Base-by-base conservation (phyloP, 2,329 filamentous ascomycete genomes). In the Sporothrix schenckii region DNA sequence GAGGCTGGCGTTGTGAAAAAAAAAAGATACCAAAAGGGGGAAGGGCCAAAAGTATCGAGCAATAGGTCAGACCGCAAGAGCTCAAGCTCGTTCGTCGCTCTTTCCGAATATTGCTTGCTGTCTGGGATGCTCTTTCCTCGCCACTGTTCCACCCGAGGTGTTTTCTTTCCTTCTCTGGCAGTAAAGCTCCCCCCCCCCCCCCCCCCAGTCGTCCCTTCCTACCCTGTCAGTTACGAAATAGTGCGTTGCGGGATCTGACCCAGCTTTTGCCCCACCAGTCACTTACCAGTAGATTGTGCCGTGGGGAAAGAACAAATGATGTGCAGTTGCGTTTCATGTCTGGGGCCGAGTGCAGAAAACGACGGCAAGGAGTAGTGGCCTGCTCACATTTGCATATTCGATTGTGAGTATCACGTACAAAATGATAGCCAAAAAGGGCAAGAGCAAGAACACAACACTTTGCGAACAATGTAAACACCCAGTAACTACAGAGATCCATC, bases 231-330 rank as follows among this genome's bases (percentile, higher is more conserved):
- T 44, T 5, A 24, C 58, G 39, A 63, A 61, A 63, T 4, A 47
- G 39, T 63, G 58, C 39, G 44, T 21, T 63, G 49, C 52, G 66
- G 39, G 53, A 68, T 58, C 66, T 44, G 52, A 49, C 19, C 66
- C 52, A 47, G 49, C 5, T 41, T 68, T 60, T 61, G 24, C 7
- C 50, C 30, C 50, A 3, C 30, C 50, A 19, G 19, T 60, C 16
- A 2, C 19, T n/a, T 68, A 16, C 34, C 52, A 68, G 53, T 21
- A 56, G 47, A 68, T 50, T 39, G 66, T 16, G 10, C 58, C 39
- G 58, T 11, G 58, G 66, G 53, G 53, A 44, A 68, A 39, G 54
- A 65, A 65, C 61, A 52, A 56, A 68, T 68, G 66, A 68, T 68
- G 39, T 68, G 66, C 66, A 68, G 50, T n/a, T 24, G 66, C 52